These are phyloP conservation scores for Balamuthia mandrillaris DNA, from an alignment of 208 protist species.

Conservation along the genomic window DNA sequence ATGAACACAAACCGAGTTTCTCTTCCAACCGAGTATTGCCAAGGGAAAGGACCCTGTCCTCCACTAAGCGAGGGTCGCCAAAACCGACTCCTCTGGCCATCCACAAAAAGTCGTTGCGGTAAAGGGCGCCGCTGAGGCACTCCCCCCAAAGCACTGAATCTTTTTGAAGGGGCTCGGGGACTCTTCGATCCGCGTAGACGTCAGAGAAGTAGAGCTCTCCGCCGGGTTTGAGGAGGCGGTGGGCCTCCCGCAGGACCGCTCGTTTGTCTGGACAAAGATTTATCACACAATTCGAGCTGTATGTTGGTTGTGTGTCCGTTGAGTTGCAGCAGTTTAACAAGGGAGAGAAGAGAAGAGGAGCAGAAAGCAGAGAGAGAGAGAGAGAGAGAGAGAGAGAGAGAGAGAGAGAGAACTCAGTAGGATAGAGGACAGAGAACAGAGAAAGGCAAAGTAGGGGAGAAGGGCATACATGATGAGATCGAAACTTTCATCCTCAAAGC, in stretches of 20 bases:
- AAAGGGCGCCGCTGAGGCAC: constrained; percentile 66
- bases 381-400: too few relatives aligned
- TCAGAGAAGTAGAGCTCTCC: constrained; percentile 75
- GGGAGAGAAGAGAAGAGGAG: too few relatives aligned
- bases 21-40: too few relatives aligned
- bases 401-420: too few relatives aligned
- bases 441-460: too few relatives aligned
- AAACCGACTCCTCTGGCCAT: constrained; percentile 53
- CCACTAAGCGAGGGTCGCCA: constrained; percentile 60
- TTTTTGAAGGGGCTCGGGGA: constrained; percentile 40
- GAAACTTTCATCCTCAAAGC: constrained; percentile 44
- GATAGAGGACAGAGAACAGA: too few relatives aligned
- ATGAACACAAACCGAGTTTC: too few relatives aligned
- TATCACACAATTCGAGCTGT: constrained; percentile 73
- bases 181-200: constrained; percentile 61
- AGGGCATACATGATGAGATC: constrained; percentile 70
- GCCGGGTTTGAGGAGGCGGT: constrained; percentile 48
- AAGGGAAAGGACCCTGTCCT: too few relatives aligned
- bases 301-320: too few relatives aligned
- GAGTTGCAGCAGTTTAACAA: too few relatives aligned
- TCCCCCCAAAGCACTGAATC: constrained; percentile 65
- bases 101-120: constrained; percentile 63
- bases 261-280: constrained; percentile 73
- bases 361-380: too few relatives aligned
- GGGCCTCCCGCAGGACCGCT: constrained; percentile 53